Evolutionary conservation across 495 filamentous ascomycete species (phyloP), one percentile per base, ranked within the genome.

Genomic region (Schizothecium vesticola): DNA sequence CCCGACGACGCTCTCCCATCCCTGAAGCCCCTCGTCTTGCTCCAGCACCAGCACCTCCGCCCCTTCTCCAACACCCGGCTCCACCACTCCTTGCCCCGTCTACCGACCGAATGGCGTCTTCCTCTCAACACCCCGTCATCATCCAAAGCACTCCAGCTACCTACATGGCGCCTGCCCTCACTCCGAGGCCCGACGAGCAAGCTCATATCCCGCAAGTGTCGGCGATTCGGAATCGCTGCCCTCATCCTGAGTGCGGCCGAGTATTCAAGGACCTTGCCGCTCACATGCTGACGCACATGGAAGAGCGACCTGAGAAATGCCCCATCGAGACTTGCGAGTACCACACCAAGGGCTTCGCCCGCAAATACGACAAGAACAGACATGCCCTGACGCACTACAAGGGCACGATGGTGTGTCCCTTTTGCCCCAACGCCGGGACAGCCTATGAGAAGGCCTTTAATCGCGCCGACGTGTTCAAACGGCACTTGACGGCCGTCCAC

Each of bases 351-450:
- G 95, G 95, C 1, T 99, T 99, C 74, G 94, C 95, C 5, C 84
- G 95, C 56, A 99, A 98, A 74, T 99, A 99, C 74, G 95, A 99
- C 79, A 98, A 97, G 81, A 98, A 98, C 77, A 83, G 95, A n/a
- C 95, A 99, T 75, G 97, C 94, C 0, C 77, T 99, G 70, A 99
- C 96, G 25, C 95, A 99, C 72, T 99, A 99, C 84, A 98, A 98
- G 78, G 96, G 96, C 6, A 98, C 93, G 7, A 98, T 99, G 96
- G 92, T 98, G 16, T 99, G 95, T 77, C 94, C 94, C 12, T 98
- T 99, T 79, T 99, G 95, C 70, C 92, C 95, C 3, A 93, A 94
- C 2, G 91, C 91, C 22, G 96, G 96, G 12, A 96, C 93, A 0
- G 86, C 93, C 1, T 92, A 91, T 3, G 95, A 98, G 78, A 99